Percentiles rank a stretch among this genome's conserved stretches.
Evolutionary conservation across 2,329 filamentous ascomycete species (phyloP).

Genomic region (Aspergillus quadricinctus): DNA sequence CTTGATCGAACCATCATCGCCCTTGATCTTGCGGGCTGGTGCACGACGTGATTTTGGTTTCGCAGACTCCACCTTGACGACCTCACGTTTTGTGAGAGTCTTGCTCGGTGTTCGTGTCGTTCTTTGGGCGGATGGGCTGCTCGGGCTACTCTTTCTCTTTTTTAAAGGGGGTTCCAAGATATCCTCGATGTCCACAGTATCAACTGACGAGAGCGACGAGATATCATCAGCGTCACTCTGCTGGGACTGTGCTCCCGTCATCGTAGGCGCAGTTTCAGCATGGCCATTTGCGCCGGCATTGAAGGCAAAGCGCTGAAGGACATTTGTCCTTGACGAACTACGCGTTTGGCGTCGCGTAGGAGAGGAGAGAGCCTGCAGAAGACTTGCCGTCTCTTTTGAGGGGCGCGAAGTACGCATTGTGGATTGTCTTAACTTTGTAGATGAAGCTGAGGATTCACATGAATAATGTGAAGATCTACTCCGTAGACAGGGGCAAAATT

Average conservation of each 20-base stretch:
- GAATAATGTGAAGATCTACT: slow-evolving; percentile 2
- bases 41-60: slow-evolving; percentile 30
- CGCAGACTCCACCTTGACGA: background rate
- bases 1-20: slow-evolving; percentile 31
- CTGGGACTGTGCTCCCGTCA: background rate
- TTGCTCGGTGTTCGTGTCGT: slow-evolving; percentile 14
- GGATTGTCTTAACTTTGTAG: background rate
- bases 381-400: slow-evolving; percentile 55
- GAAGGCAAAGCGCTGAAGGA: slow-evolving; percentile 25
- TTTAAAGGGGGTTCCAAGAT: slow-evolving; percentile 35
- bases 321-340: slow-evolving; percentile 34
- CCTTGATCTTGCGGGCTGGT: slow-evolving; percentile 39
- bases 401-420: slow-evolving; percentile 56
- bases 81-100: slow-evolving; percentile 2
- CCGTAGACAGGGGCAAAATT: background rate
- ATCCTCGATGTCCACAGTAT: slow-evolving; percentile 57
- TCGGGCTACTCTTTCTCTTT: slow-evolving; percentile 48
- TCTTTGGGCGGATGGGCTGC: slow-evolving; percentile 21
- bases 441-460: slow-evolving; percentile 16
- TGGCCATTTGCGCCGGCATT: slow-evolving; percentile 10
- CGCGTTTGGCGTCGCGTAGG: slow-evolving; percentile 41
- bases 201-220: slow-evolving; percentile 32
- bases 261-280: slow-evolving; percentile 26
- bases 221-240: slow-evolving; percentile 21
- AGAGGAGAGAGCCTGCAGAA: slow-evolving; percentile 48